These are phyloP conservation scores for Luzula sylvatica DNA, from an alignment of 176 grass and related monocot genomes.

Conservation along the genomic window DNA sequence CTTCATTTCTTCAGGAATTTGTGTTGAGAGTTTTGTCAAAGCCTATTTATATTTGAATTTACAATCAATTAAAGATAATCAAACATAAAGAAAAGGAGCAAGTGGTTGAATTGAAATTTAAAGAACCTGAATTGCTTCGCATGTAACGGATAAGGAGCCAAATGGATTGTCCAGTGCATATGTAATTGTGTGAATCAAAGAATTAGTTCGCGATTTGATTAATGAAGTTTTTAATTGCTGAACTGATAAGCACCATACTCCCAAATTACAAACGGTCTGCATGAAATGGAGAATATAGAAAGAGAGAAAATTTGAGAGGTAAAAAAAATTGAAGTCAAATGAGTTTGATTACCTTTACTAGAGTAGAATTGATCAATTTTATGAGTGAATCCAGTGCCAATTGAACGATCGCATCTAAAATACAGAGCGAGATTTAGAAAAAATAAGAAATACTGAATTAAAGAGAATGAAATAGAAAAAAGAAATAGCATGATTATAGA, in stretches of 20 bases:
- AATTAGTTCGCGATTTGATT: slow-evolving; percentile 24
- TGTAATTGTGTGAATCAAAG: slow-evolving; percentile 35
- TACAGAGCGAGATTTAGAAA: slow-evolving; percentile 18
- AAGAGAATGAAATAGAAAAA: not conserved
- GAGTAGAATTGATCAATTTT: slow-evolving; percentile 48
- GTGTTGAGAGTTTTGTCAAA: slow-evolving; percentile 36
- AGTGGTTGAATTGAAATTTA: not conserved
- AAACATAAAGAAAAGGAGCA: not conserved
- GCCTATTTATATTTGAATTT: slow-evolving; percentile 38
- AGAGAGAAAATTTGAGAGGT: not conserved
- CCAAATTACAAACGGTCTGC: slow-evolving; percentile 72
- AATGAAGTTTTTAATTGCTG: slow-evolving; percentile 45
- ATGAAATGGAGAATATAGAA: slow-evolving; percentile 5
- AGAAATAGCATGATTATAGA: too few species aligned
- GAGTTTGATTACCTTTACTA: slow-evolving; percentile 44
- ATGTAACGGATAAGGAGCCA: slow-evolving; percentile 69
- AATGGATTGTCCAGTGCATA: slow-evolving; percentile 83
- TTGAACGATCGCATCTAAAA: slow-evolving; percentile 33
- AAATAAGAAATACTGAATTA: not conserved
- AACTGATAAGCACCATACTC: slow-evolving; percentile 67
- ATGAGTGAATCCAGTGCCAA: slow-evolving; percentile 43
- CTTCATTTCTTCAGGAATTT: slow-evolving; percentile 42
- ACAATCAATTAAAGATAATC: slow-evolving; percentile 1
- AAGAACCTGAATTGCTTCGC: slow-evolving; percentile 68
- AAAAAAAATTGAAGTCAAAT: not conserved